phyloP scores from a whole-genome alignment of 352 stramenopile species.

The Phytophthora podocarpi region DNA sequence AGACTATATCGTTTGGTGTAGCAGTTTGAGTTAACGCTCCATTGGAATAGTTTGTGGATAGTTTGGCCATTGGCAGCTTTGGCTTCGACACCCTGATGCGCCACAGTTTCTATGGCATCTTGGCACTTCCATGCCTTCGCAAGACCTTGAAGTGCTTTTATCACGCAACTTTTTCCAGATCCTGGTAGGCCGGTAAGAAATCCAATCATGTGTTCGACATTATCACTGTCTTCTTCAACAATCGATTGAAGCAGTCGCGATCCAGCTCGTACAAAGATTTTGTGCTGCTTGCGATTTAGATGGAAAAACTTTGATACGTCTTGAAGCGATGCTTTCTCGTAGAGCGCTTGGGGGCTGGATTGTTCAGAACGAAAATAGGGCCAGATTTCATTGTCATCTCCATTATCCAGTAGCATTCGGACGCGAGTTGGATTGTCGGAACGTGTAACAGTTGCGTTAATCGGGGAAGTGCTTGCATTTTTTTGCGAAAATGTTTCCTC shows the following conservation, averaged over 20 bases:
- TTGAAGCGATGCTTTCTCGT: too few species aligned
- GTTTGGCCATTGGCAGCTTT: conserved; percentile 30
- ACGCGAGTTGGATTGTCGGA: too few species aligned
- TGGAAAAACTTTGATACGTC: conserved; percentile 17
- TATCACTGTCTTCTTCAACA: neutral
- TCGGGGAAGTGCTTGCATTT: too few species aligned
- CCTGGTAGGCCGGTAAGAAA: conserved; percentile 29
- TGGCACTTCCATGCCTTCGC: conserved; percentile 9
- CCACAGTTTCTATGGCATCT: conserved; percentile 15
- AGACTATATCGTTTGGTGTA: conserved; percentile 4
- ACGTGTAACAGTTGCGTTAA: too few species aligned
- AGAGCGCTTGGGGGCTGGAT: too few species aligned
- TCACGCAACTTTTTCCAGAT: conserved; percentile 25
- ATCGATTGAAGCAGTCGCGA: conserved; percentile 2
- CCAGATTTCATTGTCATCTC: too few species aligned
- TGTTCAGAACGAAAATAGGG: too few species aligned
- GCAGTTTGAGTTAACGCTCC: neutral
- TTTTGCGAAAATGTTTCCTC: too few species aligned
- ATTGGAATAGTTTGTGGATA: conserved; percentile 32
- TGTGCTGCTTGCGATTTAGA: conserved; percentile 14
- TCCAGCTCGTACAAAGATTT: conserved; percentile 3
- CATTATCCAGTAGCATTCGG: too few species aligned
- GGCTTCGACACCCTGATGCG: conserved; percentile 25
- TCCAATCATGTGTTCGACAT: conserved; percentile 16
- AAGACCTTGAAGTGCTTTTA: conserved; percentile 16